Base-by-base conservation (phyloP, 202 grass and related monocot genomes). In the Elaeis oleifera region DNA sequence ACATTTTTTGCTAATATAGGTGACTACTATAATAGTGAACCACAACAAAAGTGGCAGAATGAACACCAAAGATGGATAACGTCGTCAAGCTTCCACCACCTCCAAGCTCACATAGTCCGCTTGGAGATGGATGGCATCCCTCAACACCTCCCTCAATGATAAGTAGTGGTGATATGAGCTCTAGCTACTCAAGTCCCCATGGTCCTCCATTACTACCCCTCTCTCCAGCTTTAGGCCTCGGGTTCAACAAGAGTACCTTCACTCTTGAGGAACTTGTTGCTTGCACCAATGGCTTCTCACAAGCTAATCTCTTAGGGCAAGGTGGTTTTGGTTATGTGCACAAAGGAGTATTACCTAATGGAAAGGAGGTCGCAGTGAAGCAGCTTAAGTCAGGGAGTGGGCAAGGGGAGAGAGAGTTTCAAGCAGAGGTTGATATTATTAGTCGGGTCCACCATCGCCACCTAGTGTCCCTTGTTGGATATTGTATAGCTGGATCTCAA, bases 391-490 rank as follows among this genome's bases (percentile, higher is more conserved):
- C 81, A n/a, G 90, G 81, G 20, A 85, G 90, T 58, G 81, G 73
- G 6, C 90, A 90, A 58, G 90, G 90, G 6, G 90, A 96, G 81
- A 82, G 90, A 56, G 90, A 96, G 69, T 96, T 96, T 78, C 90
- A 90, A 50, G 90, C 90, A 1, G 90, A 96, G 86, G 90, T 90
- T 17, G 90, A 90, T 59, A 90, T 83, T 63, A 96, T 96, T 65
- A 83, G 90, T 83, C 80, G 84, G 3, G 83, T 95, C 48, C 90
- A 96, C 81, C 90, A 96, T 59, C 87, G 83, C 65, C 90, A 96
- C 77, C 87, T 88, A 24, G 90, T 96, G 18, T 96, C 90, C 11
- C 87, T 90, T 53, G 87, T 96, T 17, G 90, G 90, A 1, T 75
- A 96, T 75, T 90, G 87, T 78, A 76, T 85, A 50, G 66, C 76